A percentile compares a stretch with the other conserved stretches of the same genome.
These are phyloP conservation scores for Eucalyptus pumila DNA, from an alignment of 345 rosid species.

Conservation along the genomic window DNA sequence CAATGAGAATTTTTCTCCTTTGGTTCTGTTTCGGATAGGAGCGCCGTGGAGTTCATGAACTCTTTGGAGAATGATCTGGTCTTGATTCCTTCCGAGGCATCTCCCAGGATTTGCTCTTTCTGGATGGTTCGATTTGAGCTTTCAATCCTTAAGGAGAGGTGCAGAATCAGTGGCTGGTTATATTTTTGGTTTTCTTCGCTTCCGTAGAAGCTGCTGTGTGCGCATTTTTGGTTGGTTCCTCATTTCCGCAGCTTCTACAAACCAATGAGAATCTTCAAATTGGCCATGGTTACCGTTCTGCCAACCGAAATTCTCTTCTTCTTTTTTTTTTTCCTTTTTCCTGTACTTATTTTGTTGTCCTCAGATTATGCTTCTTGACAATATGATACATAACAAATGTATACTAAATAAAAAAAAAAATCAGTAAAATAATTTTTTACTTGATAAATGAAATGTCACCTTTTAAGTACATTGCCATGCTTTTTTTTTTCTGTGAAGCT, in stretches of 20 bases:
- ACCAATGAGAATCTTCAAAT: not conserved
- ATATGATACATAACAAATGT: too few species aligned
- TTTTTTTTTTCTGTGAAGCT: too few species aligned
- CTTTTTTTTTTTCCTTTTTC: too few species aligned
- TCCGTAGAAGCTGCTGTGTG: not conserved
- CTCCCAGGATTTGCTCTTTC: not conserved
- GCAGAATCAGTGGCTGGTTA: not conserved
- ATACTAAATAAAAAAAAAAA: too few species aligned
- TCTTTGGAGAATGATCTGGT: not conserved
- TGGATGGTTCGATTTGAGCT: too few species aligned
- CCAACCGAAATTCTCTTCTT: too few species aligned
- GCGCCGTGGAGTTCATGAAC: not conserved
- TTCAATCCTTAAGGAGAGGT: not conserved
- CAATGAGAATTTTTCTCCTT: not conserved
- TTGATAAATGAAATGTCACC: too few species aligned
- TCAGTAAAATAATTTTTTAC: not conserved
- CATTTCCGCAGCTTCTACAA: not conserved
- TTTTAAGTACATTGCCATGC: too few species aligned
- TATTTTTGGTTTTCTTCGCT: not conserved
- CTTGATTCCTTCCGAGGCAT: not conserved
- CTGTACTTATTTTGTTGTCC: too few species aligned
- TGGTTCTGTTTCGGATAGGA: not conserved
- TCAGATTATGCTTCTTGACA: too few species aligned
- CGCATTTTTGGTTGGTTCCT: not conserved
- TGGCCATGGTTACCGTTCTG: not conserved